These are phyloP conservation scores for Kwoniella dejecticola DNA, from an alignment of 768 basidiomycete genomes.

Conservation along the genomic window DNA sequence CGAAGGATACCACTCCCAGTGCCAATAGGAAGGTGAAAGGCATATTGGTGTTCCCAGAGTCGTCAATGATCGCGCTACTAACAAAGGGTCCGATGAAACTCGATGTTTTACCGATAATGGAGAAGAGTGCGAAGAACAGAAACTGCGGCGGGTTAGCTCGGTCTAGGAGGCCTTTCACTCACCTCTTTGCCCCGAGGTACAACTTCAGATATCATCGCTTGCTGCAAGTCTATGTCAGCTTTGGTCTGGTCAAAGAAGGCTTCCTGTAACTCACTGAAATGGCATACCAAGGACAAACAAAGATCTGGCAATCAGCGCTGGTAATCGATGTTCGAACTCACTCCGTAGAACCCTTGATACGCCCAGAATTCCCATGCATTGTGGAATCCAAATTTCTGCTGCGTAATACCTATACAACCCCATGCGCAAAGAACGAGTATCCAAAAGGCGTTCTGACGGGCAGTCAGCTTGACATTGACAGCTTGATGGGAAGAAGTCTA, in stretches of 20 bases:
- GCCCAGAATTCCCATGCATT: constrained; percentile 85
- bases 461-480: constrained; percentile 1
- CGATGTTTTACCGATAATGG: constrained; percentile 61
- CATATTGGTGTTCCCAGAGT: constrained; percentile 49
- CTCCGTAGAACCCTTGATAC: constrained; percentile 37
- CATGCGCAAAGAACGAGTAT: constrained; percentile 57
- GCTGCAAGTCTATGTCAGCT: constrained; percentile 24
- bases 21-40: constrained; percentile 51
- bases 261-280: constrained; percentile 63
- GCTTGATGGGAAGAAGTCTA: background rate
- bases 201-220: constrained; percentile 62
- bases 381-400: constrained; percentile 75
- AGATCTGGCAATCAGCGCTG: constrained; percentile 41
- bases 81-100: constrained; percentile 52
- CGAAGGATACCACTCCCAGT: constrained; percentile 40
- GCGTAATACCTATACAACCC: constrained; percentile 77
- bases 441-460: constrained; percentile 55
- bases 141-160: constrained; percentile 19
- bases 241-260: background rate
- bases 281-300: constrained; percentile 85
- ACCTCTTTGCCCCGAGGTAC: constrained; percentile 79
- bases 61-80: constrained; percentile 44
- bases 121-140: constrained; percentile 84
- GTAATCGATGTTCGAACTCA: background rate
- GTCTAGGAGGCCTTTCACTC: background rate